A percentile compares a stretch with the other conserved stretches of the same genome.
Evolutionary conservation across 257 asterid species (phyloP).

Genomic region (Parsonsia alboflavescens): DNA sequence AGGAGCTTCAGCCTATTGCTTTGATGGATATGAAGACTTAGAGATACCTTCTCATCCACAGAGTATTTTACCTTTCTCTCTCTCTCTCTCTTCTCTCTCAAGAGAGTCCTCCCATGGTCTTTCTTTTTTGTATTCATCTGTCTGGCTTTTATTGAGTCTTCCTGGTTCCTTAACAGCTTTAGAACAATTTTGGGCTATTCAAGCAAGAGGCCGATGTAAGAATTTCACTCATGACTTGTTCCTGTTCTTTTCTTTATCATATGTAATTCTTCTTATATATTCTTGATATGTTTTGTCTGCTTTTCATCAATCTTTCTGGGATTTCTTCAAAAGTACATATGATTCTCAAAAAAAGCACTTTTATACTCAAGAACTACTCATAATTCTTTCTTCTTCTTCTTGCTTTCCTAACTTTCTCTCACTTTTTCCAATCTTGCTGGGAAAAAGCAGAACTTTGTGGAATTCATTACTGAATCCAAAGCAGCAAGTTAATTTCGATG

Average conservation of each 20-base stretch:
- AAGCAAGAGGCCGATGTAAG: conserved; percentile 16
- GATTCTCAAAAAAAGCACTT: neutral
- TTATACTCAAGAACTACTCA: neutral
- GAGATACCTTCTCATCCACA: conserved; percentile 71
- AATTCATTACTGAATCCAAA: conserved; percentile 1
- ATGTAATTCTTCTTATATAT: neutral
- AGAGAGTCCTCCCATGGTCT: conserved; percentile 20
- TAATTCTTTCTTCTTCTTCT: too few relatives aligned
- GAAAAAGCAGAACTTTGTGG: neutral
- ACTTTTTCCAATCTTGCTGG: too few relatives aligned
- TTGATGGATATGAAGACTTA: conserved; percentile 40
- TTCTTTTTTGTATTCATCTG: conserved; percentile 37
- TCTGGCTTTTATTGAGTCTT: conserved; percentile 57
- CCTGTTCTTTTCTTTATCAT: neutral
- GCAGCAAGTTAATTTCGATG: neutral
- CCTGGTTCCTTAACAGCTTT: conserved; percentile 44
- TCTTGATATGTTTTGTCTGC: conserved; percentile 3
- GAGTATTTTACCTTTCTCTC: conserved; percentile 24
- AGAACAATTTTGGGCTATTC: conserved; percentile 26
- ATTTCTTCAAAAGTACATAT: conserved; percentile 3
- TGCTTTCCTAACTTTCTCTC: neutral
- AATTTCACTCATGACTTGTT: conserved; percentile 13
- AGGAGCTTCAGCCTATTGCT: conserved; percentile 42
- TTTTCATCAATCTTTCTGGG: conserved; percentile 3
- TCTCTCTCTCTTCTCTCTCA: conserved; percentile 29